Conservation (phyloP, 2,329 filamentous ascomycete genomes). For the Phaeosphaeriaceae sp. region DNA sequence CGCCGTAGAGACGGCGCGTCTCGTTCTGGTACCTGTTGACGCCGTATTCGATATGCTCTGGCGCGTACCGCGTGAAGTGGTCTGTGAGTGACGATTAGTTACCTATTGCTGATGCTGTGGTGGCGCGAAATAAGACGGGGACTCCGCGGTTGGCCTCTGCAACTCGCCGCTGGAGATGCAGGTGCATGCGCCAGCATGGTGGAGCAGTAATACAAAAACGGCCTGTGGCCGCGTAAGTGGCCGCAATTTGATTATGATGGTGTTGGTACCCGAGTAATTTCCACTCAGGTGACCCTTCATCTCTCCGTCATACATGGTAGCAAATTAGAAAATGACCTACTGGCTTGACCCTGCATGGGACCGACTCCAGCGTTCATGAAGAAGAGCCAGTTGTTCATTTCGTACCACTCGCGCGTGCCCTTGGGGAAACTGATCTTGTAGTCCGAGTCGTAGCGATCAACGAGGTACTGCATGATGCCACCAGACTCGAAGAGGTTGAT, state of each 20-base stretch:
- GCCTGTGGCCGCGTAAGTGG: not conserved
- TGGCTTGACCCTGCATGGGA: conserved; percentile 81
- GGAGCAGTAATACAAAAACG: not conserved
- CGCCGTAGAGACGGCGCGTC: conserved; percentile 80
- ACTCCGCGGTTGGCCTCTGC: not conserved
- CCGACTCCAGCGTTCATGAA: conserved; percentile 80
- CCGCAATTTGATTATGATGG: not conserved
- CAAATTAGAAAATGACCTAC: conserved; percentile 28
- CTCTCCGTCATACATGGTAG: not conserved
- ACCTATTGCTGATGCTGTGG: not conserved
- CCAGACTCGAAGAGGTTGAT: conserved; percentile 86
- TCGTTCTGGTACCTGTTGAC: conserved; percentile 85
- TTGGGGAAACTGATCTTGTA: conserved; percentile 82
- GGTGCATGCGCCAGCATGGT: not conserved
- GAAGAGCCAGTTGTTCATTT: conserved; percentile 76
- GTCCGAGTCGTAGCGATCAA: conserved; percentile 80
- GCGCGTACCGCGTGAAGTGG: conserved; percentile 84
- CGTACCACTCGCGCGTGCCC: conserved; percentile 77
- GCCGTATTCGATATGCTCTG: conserved; percentile 82
- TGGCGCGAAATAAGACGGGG: not conserved
- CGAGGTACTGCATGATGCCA: conserved; percentile 83
- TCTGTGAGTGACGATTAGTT: conserved; percentile 54
- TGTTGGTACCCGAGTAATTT: not conserved
- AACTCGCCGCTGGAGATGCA: not conserved
- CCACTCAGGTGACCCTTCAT: not conserved